A percentile compares a stretch with the other conserved stretches of the same genome.
These are phyloP conservation scores for Postia placenta DNA, from an alignment of 768 basidiomycete genomes.

Conservation along the genomic window DNA sequence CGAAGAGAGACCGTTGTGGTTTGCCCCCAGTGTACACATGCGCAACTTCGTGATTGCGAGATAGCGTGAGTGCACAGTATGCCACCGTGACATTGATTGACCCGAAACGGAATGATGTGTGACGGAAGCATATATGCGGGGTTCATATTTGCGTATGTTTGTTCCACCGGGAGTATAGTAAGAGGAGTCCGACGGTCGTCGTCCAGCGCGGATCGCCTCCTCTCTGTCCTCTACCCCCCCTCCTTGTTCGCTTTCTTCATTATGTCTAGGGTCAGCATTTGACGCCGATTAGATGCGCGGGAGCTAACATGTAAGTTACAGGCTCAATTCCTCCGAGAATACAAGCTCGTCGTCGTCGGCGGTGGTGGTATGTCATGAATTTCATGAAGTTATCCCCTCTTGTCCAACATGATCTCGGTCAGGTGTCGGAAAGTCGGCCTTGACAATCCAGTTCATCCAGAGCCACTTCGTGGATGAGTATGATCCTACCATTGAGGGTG, in stretches of 20 bases:
- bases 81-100: too few relatives aligned
- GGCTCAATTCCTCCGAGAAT: slow-evolving; percentile 92
- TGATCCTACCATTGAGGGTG: slow-evolving; percentile 94
- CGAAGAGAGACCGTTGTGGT: too few relatives aligned
- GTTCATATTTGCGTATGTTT: neutral
- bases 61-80: too few relatives aligned
- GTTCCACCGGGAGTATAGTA: neutral
- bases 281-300: too few relatives aligned
- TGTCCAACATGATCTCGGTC: neutral
- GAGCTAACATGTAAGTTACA: slow-evolving; percentile 25
- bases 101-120: too few relatives aligned
- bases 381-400: neutral
- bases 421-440: slow-evolving; percentile 81
- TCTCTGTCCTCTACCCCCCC: neutral
- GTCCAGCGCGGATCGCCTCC: slow-evolving; percentile 1
- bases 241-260: slow-evolving; percentile 6
- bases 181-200: neutral
- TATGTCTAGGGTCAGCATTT: slow-evolving; percentile 28
- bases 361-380: slow-evolving; percentile 70
- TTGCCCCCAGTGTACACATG: too few relatives aligned
- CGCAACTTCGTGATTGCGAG: too few relatives aligned
- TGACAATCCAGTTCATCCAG: slow-evolving; percentile 98
- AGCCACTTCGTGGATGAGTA: slow-evolving; percentile 90
- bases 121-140: neutral
- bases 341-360: slow-evolving; percentile 97